Conservation (phyloP, 306 rosid genomes). For the Sechiopsis laciniata region DNA sequence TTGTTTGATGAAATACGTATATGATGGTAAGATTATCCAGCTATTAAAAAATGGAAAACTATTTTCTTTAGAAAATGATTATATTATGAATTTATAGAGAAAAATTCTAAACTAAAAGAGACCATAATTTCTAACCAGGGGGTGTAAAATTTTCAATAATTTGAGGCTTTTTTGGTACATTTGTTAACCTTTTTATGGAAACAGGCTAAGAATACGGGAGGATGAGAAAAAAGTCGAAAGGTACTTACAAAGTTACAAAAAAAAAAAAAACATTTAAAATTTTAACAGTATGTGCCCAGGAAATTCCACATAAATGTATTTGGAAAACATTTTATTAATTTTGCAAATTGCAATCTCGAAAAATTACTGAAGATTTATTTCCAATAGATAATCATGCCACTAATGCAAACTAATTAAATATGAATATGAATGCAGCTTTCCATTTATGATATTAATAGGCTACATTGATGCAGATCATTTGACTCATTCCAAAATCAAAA, state of each 20-base stretch:
- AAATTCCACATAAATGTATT: not conserved
- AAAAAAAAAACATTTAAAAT: not conserved
- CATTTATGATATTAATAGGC: slow-evolving; percentile 29
- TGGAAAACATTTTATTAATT: not conserved
- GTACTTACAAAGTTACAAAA: not conserved
- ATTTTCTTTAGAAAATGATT: not conserved
- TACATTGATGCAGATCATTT: slow-evolving; percentile 41
- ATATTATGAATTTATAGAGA: not conserved
- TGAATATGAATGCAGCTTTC: slow-evolving; percentile 28
- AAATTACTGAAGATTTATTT: not conserved
- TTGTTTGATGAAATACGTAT: too few species aligned
- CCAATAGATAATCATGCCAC: not conserved
- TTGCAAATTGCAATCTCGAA: not conserved
- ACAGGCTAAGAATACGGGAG: not conserved
- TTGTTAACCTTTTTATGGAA: not conserved
- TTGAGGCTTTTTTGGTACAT: too few species aligned
- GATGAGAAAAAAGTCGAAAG: not conserved
- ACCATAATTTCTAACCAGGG: too few species aligned
- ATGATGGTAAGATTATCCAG: too few species aligned
- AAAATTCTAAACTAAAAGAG: too few species aligned
- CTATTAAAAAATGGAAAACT: not conserved
- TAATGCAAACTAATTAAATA: slow-evolving; percentile 23
- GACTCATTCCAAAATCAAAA: slow-evolving; percentile 21
- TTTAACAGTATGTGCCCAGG: too few species aligned
- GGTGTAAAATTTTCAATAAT: too few species aligned